phyloP scores from a whole-genome alignment of 345 rosid genomes.

The Arabis hirsuta region DNA sequence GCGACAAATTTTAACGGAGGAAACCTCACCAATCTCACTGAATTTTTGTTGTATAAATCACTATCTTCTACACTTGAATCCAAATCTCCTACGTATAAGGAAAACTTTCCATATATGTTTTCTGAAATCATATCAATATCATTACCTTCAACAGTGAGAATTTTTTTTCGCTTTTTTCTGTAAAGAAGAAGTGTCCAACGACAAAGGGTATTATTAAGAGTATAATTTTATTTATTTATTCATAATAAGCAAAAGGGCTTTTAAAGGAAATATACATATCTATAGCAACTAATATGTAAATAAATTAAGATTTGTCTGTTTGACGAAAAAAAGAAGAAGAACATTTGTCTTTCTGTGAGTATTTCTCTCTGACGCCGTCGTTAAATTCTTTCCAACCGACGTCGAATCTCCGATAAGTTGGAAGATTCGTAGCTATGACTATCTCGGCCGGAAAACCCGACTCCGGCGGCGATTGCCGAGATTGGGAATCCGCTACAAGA shows the following conservation, averaged over 20 bases:
- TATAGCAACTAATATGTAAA: conserved; percentile 17
- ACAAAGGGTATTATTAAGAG: no score
- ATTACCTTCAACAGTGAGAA: neutral
- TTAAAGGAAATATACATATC: no score
- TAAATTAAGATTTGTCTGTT: no score
- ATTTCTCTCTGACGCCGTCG: neutral
- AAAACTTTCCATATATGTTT: conserved; percentile 13
- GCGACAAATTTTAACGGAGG: conserved; percentile 56
- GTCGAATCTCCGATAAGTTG: no score
- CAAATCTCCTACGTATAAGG: conserved; percentile 63
- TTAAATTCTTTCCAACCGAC: neutral
- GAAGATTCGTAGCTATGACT: conserved; percentile 17
- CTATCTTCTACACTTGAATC: conserved; percentile 49
- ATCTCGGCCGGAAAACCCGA: conserved; percentile 33
- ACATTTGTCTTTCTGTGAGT: neutral
- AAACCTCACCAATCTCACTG: conserved; percentile 47
- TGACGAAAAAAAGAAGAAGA: neutral
- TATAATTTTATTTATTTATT: no score
- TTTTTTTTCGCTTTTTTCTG: no score
- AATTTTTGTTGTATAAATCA: conserved; percentile 53
- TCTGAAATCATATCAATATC: neutral
- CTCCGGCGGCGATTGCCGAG: conserved; percentile 21
- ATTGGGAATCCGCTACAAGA: conserved; percentile 29
- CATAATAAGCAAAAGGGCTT: no score
- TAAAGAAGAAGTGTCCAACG: neutral